Percentiles rank a stretch among this genome's conserved stretches.
Conservation (phyloP, 1,284 basidiomycete genomes). For the Phellinidium pouzarii region DNA sequence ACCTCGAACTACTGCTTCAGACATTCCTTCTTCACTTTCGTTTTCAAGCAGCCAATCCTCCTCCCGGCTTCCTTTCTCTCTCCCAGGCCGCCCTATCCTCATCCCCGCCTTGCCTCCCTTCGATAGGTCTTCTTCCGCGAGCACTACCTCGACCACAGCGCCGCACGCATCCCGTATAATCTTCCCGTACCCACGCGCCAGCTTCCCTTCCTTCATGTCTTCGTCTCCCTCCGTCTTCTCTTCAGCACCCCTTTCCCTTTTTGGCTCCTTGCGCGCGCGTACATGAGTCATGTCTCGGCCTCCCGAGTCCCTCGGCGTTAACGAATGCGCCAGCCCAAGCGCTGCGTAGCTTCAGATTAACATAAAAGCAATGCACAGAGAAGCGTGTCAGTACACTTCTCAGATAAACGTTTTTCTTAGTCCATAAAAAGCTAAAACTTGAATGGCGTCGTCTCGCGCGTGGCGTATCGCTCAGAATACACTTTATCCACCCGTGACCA, state of each 20-base stretch:
- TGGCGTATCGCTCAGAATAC: too few species aligned
- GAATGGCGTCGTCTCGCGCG: background rate
- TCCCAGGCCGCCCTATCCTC: constrained; percentile 31
- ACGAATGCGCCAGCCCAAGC: constrained; percentile 63
- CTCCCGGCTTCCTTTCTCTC: constrained; percentile 25
- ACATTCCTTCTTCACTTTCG: constrained; percentile 28
- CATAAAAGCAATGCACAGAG: constrained; percentile 1
- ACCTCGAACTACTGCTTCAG: constrained; percentile 30
- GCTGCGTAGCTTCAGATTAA: constrained; percentile 60
- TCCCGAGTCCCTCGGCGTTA: constrained; percentile 59
- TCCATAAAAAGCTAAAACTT: constrained; percentile 4
- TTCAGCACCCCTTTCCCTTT: constrained; percentile 12
- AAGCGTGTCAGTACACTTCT: background rate
- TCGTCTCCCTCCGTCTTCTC: constrained; percentile 2
- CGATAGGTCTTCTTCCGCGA: constrained; percentile 44
- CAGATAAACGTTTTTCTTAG: background rate
- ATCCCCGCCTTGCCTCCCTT: constrained; percentile 24
- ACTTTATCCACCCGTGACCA: background rate
- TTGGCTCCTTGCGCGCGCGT: constrained; percentile 13
- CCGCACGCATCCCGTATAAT: constrained; percentile 84
- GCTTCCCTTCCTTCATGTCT: constrained; percentile 7
- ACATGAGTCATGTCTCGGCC: constrained; percentile 38
- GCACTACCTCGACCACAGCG: constrained; percentile 71
- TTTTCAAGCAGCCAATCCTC: constrained; percentile 26
- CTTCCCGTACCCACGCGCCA: constrained; percentile 68